A percentile compares a stretch with the other conserved stretches of the same genome.
Conservation (phyloP, 2,329 filamentous ascomycete species). For the Botrytis fabae region DNA sequence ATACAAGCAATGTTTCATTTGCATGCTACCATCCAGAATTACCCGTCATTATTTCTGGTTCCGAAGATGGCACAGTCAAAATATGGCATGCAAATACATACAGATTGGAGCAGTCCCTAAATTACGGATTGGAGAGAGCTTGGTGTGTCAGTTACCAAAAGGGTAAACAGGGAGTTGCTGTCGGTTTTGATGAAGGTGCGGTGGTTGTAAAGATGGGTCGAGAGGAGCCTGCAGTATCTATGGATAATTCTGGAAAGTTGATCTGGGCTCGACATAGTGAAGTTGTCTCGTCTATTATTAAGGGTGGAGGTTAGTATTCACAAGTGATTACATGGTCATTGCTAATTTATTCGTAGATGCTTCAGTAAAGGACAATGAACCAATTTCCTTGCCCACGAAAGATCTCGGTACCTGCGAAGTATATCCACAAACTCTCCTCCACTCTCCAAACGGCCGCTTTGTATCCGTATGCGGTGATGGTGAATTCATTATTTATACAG, state of each 20-base stretch:
- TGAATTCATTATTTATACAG: slow-evolving; percentile 98
- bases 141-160: slow-evolving; percentile 98
- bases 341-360: slow-evolving; percentile 58
- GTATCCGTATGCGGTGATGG: slow-evolving; percentile 91
- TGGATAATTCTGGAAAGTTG: slow-evolving; percentile 94
- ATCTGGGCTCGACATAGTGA: slow-evolving; percentile 96
- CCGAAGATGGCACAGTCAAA: slow-evolving; percentile 94
- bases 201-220: slow-evolving; percentile 97
- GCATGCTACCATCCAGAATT: slow-evolving; percentile 97
- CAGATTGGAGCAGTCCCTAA: slow-evolving; percentile 90
- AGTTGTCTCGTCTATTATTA: slow-evolving; percentile 92
- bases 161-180: slow-evolving; percentile 88
- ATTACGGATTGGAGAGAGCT: slow-evolving; percentile 91
- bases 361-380: slow-evolving; percentile 81
- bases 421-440: slow-evolving; percentile 89
- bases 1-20: slow-evolving; percentile 97
- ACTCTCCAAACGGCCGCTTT: slow-evolving; percentile 93
- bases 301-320: slow-evolving; percentile 64
- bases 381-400: slow-evolving; percentile 84
- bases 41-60: slow-evolving; percentile 95
- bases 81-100: slow-evolving; percentile 99
- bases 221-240: slow-evolving; percentile 95
- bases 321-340: background rate
- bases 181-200: slow-evolving; percentile 96
- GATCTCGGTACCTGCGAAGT: slow-evolving; percentile 95